These are phyloP conservation scores for Pleurotus djamor DNA, from an alignment of 768 basidiomycete genomes.

Conservation along the genomic window DNA sequence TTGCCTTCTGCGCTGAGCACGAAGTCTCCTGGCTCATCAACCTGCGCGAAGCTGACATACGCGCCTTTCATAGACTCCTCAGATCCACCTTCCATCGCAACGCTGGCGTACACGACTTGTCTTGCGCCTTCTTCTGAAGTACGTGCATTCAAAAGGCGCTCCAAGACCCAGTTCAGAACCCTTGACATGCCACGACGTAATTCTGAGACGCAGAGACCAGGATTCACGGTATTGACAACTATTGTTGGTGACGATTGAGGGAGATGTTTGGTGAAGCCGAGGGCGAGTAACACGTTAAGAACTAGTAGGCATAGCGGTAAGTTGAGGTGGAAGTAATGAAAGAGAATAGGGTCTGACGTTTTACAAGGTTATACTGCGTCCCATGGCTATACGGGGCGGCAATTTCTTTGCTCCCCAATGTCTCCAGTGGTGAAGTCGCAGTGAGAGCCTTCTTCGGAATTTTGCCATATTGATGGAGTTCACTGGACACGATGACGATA, in stretches of 20 bases:
- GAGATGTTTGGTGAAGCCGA: slow-evolving; percentile 29
- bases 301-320: slow-evolving; percentile 21
- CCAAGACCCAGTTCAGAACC: slow-evolving; percentile 20
- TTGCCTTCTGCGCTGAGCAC: slow-evolving; percentile 26
- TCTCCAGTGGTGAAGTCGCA: slow-evolving; percentile 23
- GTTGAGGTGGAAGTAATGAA: background rate
- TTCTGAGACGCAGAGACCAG: slow-evolving; percentile 39
- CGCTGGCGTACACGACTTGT: slow-evolving; percentile 28
- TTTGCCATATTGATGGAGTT: slow-evolving; percentile 28
- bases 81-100: slow-evolving; percentile 2
- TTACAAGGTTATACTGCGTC: slow-evolving; percentile 25
- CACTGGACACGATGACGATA: slow-evolving; percentile 42
- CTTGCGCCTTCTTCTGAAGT: slow-evolving; percentile 33
- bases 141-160: slow-evolving; percentile 24
- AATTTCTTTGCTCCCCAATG: slow-evolving; percentile 25
- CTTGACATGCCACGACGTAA: slow-evolving; percentile 22
- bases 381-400: slow-evolving; percentile 9
- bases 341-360: slow-evolving; percentile 24
- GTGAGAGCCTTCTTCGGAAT: slow-evolving; percentile 23
- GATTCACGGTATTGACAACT: slow-evolving; percentile 33
- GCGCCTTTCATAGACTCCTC: slow-evolving; percentile 25
- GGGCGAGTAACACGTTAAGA: slow-evolving; percentile 36
- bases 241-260: slow-evolving; percentile 16
- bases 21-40: slow-evolving; percentile 30
- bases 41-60: slow-evolving; percentile 19